Evolutionary conservation across 768 basidiomycete genomes (phyloP).

Genomic region (Amanita pseudoporphyria): DNA sequence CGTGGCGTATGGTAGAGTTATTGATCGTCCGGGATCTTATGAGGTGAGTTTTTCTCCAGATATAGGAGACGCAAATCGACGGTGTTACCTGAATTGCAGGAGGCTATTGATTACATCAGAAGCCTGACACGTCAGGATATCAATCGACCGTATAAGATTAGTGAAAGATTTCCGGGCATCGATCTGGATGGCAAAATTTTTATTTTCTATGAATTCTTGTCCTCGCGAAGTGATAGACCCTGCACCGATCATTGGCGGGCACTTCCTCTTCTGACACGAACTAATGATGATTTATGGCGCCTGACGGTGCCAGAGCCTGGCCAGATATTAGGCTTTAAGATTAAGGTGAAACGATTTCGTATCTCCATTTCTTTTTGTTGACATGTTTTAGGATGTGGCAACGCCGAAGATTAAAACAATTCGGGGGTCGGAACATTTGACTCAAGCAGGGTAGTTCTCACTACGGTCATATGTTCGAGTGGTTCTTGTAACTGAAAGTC

Average conservation of each 20-base stretch:
- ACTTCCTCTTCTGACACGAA: background rate
- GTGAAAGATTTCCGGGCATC: background rate
- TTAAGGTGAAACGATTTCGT: no score
- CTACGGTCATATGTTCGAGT: no score
- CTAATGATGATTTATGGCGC: conserved; percentile 8
- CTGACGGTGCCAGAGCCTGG: conserved; percentile 5
- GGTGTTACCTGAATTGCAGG: background rate
- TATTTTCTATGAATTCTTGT: background rate
- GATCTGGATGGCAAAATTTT: background rate
- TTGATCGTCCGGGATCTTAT: background rate
- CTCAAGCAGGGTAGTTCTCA: no score
- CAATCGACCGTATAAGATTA: background rate
- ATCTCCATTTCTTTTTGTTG: no score
- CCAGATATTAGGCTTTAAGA: conserved; percentile 3
- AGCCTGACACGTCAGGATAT: background rate
- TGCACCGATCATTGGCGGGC: background rate
- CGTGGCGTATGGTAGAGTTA: no score
- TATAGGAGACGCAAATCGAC: no score
- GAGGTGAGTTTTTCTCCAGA: background rate
- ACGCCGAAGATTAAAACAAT: no score
- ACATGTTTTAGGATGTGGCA: no score
- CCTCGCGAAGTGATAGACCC: background rate
- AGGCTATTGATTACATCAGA: background rate
- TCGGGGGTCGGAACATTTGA: no score
- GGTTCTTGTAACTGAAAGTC: no score